Conservation (phyloP, 2,329 filamentous ascomycete genomes). For the Fusarium anguioides region DNA sequence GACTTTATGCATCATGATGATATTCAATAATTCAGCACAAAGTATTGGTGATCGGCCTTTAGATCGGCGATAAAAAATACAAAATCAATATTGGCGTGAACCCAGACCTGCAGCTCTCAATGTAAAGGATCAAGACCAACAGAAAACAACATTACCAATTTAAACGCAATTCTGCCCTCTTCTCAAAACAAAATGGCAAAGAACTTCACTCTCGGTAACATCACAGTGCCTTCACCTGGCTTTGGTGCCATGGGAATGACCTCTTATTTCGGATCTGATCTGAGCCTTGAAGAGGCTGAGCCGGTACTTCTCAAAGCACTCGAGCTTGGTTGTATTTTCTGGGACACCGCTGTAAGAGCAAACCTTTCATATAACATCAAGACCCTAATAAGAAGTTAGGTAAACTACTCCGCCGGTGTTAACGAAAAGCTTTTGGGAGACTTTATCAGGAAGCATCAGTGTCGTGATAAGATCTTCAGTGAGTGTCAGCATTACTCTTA, state of each 20-base stretch:
- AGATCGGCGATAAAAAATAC: too few relatives aligned
- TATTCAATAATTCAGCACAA: too few relatives aligned
- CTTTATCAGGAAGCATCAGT: constrained; percentile 11
- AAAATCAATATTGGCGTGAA: too few relatives aligned
- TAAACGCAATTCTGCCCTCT: too few relatives aligned
- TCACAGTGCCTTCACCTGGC: neutral
- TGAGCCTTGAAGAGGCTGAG: constrained; percentile 1
- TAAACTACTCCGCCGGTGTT: neutral
- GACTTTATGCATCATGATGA: too few relatives aligned
- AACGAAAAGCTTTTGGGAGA: constrained; percentile 17
- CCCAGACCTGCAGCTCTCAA: too few relatives aligned
- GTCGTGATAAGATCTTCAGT: constrained; percentile 11
- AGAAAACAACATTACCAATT: too few relatives aligned
- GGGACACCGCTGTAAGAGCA: constrained; percentile 9
- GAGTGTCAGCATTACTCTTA: neutral
- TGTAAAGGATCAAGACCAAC: too few relatives aligned
- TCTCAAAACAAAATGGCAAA: constrained; percentile 14
- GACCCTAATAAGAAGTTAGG: neutral
- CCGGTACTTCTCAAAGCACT: constrained; percentile 3
- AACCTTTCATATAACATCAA: too few relatives aligned
- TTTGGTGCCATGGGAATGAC: constrained; percentile 15
- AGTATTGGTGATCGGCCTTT: too few relatives aligned
- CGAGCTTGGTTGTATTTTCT: constrained; percentile 8
- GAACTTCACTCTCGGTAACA: neutral
- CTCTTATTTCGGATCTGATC: neutral